Evolutionary conservation across 441 rosid species (phyloP).

Genomic region (Kokia cookei): DNA sequence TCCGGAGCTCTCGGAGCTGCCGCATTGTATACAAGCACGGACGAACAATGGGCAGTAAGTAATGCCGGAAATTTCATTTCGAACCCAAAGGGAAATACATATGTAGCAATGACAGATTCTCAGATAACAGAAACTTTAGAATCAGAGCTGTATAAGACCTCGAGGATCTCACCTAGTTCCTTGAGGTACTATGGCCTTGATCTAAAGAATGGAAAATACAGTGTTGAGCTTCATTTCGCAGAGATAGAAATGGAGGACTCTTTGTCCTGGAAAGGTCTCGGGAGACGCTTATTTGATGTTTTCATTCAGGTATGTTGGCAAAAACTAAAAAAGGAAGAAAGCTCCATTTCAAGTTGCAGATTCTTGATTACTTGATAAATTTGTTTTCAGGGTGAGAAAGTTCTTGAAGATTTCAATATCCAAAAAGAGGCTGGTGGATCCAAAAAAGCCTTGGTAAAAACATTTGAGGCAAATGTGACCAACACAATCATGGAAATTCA

Average conservation of each 20-base stretch:
- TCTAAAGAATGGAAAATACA: slow-evolving; percentile 36
- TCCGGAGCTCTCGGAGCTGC: slow-evolving; percentile 27
- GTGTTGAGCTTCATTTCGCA: slow-evolving; percentile 42
- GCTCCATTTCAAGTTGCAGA: not conserved
- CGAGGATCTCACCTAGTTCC: slow-evolving; percentile 36
- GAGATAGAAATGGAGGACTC: slow-evolving; percentile 37
- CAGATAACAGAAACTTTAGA: slow-evolving; percentile 21
- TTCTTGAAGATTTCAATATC: slow-evolving; percentile 35
- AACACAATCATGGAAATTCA: slow-evolving; percentile 44
- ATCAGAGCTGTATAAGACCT: slow-evolving; percentile 28
- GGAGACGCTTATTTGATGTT: slow-evolving; percentile 53
- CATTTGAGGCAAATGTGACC: slow-evolving; percentile 41
- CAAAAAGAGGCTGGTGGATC: slow-evolving; percentile 49
- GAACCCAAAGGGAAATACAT: slow-evolving; percentile 23
- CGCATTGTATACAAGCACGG: slow-evolving; percentile 17
- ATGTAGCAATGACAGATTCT: slow-evolving; percentile 15
- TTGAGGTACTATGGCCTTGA: slow-evolving; percentile 41
- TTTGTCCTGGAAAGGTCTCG: slow-evolving; percentile 34
- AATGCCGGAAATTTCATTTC: slow-evolving; percentile 43
- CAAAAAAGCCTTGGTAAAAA: slow-evolving; percentile 33
- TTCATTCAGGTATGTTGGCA: slow-evolving; percentile 30
- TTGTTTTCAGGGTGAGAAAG: slow-evolving; percentile 27
- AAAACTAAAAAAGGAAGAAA: not conserved
- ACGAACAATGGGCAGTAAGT: slow-evolving; percentile 62
- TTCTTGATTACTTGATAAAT: not conserved